Base-by-base conservation (phyloP, 2,329 filamentous ascomycete species). In the Myriosclerotinia duriaeana region DNA sequence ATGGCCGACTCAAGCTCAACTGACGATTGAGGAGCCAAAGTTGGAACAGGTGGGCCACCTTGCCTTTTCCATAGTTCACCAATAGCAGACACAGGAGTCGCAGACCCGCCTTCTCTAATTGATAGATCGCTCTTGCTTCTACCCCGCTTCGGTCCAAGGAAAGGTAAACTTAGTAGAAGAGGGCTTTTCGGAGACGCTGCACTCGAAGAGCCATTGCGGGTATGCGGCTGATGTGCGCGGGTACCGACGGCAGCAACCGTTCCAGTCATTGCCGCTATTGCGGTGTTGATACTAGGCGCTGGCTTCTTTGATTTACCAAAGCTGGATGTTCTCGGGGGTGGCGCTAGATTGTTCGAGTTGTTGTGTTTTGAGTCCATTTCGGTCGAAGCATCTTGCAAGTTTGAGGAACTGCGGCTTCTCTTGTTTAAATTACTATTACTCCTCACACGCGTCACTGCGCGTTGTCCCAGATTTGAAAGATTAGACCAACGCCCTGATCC, bases 201-300 rank as follows among this genome's bases (percentile, higher is more conserved):
- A 71, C 85, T 85, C 67, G 90, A 80, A 7, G 89, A 89, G 46
- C 85, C 84, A 69, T 82, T 86, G 44, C 85, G 81, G 48, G 84
- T 79, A 72, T 88, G 86, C 34, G 36, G 34, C 9, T 50, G 58
- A 40, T 60, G 58, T 26, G 58, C 44, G 0, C 81, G 79, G 5
- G 83, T 80, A 34, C 84, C 74, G 50, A 88, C 84, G 20, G 84
- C 81, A 26, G 84, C 84, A 46, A 84, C 80, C 54, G 80, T 80
- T 44, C 80, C 82, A 5, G 81, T 83, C 79, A 88, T 85, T 30
- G 81, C 82, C 8, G 83, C 78, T 52, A 89, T 75, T 1, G 85
- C 83, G 0, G 84, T 87, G 71, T 87, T 87, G 70, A 89, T 81
- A 72, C 81, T 87, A 2, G 85, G 84, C 2, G 71, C 80, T 79